Evolutionary conservation across 495 filamentous ascomycete genomes (phyloP).

Genomic region (Aspergillus funiculosus): DNA sequence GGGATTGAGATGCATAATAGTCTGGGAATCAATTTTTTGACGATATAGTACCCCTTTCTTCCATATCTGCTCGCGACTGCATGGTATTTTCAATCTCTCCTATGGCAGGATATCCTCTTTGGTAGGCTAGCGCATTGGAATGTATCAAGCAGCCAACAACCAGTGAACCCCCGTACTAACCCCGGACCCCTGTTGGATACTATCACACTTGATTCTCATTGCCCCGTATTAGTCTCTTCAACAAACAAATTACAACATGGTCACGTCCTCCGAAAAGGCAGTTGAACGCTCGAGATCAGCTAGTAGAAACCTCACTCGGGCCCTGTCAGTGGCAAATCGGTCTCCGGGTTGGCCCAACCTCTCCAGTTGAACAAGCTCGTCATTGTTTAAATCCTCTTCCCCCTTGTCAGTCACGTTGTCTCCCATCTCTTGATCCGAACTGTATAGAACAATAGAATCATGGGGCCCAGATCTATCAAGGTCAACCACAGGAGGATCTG

Average conservation of each 20-base stretch:
- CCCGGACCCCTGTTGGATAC: too few species aligned
- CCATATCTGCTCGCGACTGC: not conserved
- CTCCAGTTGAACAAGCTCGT: not conserved
- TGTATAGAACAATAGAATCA: too few species aligned
- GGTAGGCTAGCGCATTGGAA: too few species aligned
- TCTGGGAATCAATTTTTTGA: not conserved
- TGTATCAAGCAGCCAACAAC: too few species aligned
- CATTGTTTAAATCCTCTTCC: not conserved
- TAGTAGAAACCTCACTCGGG: not conserved
- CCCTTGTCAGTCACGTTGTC: not conserved
- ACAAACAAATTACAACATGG: too few species aligned
- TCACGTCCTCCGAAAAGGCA: too few species aligned
- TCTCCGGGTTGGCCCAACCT: not conserved
- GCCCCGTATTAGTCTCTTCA: too few species aligned
- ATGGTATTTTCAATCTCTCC: not conserved
- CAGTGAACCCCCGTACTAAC: too few species aligned
- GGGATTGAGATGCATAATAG: slow-evolving; percentile 1
- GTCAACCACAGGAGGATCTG: not conserved
- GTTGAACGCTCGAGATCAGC: not conserved
- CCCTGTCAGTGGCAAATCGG: slow-evolving; percentile 8
- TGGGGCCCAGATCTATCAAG: too few species aligned
- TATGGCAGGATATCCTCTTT: too few species aligned
- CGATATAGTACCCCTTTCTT: not conserved
- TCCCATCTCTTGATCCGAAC: too few species aligned
- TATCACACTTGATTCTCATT: too few species aligned